Base-by-base conservation (phyloP, 2,329 filamentous ascomycete species). In the Xylaria sp. region DNA sequence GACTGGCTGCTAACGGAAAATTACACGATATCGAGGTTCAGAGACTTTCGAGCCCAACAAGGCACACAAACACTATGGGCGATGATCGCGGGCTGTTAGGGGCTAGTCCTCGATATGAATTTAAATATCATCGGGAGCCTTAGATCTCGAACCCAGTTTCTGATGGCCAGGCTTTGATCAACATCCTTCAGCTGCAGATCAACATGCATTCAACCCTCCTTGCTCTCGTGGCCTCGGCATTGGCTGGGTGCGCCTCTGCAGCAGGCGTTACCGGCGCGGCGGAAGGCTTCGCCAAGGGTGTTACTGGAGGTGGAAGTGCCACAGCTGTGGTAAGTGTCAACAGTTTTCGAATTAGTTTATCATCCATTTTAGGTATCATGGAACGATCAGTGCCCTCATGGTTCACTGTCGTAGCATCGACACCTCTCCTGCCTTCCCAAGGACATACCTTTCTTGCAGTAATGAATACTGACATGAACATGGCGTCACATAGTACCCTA, bases 221-320 rank as follows among this genome's bases (percentile, higher is more conserved):
- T 12, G 40, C 28, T 31, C 31, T 56, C 19, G 19, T 63, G 51
- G 52, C 51, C 46, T 63, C 55, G 49, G 49, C 45, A 47, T 47
- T 64, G n/a, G 38, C 45, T n/a, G 40, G 51, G 38, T 33, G 40
- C 31, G 55, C 58, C 59, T 59, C 54, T 7, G 75, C 69, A 14
- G 67, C 65, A n/a, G 72, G 75, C 40, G 77, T 79, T 28, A 71
- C 70, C 21, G 77, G 78, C 51, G 64, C 75, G n/a, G 75, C 79
- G 14, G 75, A 80, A 64, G 79, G 79, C 7, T 80, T 81, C 66
- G 78, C 76, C 51, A 75, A 76, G 61, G 84, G 84, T 51, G 83
- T 85, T 28, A 89, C 87, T 17, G 87, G 87, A 38, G 87, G 87
- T 70, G 86, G 85, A 56, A 78, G 69, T 62, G 85, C 83, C 21